Evolutionary conservation across 768 basidiomycete genomes (phyloP), one percentile per base, ranked within the genome.

Genomic region (Xerocomellus dryophilus): DNA sequence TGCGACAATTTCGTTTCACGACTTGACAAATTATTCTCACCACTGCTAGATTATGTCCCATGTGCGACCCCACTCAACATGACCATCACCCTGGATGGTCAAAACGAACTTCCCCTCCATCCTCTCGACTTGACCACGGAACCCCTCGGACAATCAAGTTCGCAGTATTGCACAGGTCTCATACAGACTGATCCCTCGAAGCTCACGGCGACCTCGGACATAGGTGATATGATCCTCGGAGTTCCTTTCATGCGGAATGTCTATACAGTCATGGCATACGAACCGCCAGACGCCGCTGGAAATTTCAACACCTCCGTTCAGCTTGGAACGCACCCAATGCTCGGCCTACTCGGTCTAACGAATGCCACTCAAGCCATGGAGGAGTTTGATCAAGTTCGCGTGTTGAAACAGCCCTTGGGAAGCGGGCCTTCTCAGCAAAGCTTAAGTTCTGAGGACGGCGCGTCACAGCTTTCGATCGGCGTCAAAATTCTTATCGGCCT

Each of bases 241-340:
- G 85, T 89, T 0, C 83, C 89, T 0, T 92, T 92, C 65, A 71
- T 92, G 61, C 78, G 87, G 11, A 90, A 84, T 61, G 78, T 82
- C 4, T 92, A 93, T 64, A 85, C 81, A 12, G 88, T 93, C 57
- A 80, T 90, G 78, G 84, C 84, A 1, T 89, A 85, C 65, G 74
- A 79, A 43, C 54, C 62, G 1, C 84, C 84, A 3, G 62, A 72
- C 43, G 39, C 67, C 0, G 61, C 75, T 21, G 85, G 85, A 14
- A 60, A 61, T 4, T 82, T 86, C 66, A 71, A 76, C 27, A 50
- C 47, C 5, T 54, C 54, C 32, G 60, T 62, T 21, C 51, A 59
- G 41, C 54, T 57, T 25, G 59, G 58, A 36, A 58, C 61, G 52
- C 43, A 53, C 4, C 78, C 88, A 0, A 67, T 73, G 1, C 75